Evolutionary conservation across 208 protist species (phyloP).

Genomic region (Lotmaria passim): DNA sequence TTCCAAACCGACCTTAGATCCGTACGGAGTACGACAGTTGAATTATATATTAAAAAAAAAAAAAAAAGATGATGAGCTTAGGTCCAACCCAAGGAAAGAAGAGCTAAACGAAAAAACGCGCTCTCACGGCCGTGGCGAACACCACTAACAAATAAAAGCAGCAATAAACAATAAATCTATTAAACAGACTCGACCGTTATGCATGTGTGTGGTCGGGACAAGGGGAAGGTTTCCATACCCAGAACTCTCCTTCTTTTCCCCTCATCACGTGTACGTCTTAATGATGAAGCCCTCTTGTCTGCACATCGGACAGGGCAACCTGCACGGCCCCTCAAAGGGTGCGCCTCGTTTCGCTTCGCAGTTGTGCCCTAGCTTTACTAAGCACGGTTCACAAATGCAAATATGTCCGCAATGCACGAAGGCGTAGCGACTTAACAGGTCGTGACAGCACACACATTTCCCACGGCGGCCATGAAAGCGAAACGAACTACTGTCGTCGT

Average conservation of each 20-base stretch:
- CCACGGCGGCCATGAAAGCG: constrained; percentile 1
- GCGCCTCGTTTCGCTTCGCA: not conserved
- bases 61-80: too few relatives aligned
- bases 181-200: too few relatives aligned
- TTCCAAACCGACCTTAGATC: too few relatives aligned
- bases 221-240: too few relatives aligned
- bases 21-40: too few relatives aligned
- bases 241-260: not conserved
- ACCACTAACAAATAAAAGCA: too few relatives aligned
- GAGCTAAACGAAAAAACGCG: too few relatives aligned
- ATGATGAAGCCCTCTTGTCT: not conserved
- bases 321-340: not conserved
- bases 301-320: not conserved
- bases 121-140: too few relatives aligned
- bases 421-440: not conserved
- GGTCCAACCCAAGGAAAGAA: too few relatives aligned
- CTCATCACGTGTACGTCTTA: not conserved
- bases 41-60: too few relatives aligned
- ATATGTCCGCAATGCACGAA: constrained; percentile 12
- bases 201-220: too few relatives aligned
- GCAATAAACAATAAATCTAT: too few relatives aligned
- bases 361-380: not conserved
- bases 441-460: not conserved
- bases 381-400: constrained; percentile 7
- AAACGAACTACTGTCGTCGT: not conserved